These are phyloP conservation scores for Prunus campanulata DNA, from an alignment of 306 rosid genomes.

Conservation along the genomic window DNA sequence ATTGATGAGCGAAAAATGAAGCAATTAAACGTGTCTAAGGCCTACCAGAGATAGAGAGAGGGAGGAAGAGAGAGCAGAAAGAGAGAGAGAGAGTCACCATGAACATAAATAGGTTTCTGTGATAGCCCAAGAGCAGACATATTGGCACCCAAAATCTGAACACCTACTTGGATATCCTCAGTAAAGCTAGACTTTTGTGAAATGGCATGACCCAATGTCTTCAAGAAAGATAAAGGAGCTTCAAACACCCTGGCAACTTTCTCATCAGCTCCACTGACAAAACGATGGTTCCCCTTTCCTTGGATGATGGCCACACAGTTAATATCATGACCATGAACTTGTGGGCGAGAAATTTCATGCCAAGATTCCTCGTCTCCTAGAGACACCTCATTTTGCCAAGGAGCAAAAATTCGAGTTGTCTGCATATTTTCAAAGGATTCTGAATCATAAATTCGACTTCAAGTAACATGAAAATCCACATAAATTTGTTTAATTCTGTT, in stretches of 20 bases:
- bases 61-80: neutral
- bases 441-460: slow-evolving; percentile 13
- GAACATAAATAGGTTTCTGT: slow-evolving; percentile 87
- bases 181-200: slow-evolving; percentile 38
- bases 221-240: slow-evolving; percentile 85
- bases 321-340: slow-evolving; percentile 95
- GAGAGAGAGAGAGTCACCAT: slow-evolving; percentile 46
- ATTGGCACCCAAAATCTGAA: slow-evolving; percentile 97
- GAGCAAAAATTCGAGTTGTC: slow-evolving; percentile 84
- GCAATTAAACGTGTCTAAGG: too few relatives aligned
- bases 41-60: too few relatives aligned
- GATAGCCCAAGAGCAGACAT: slow-evolving; percentile 99
- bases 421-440: slow-evolving; percentile 38
- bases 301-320: slow-evolving; percentile 70
- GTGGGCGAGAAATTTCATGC: slow-evolving; percentile 96
- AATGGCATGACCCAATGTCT: slow-evolving; percentile 77
- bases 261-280: slow-evolving; percentile 94
- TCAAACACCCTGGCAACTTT: slow-evolving; percentile 98
- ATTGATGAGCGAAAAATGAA: too few relatives aligned
- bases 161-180: slow-evolving; percentile 56
- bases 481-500: neutral
- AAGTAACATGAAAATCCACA: neutral
- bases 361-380: slow-evolving; percentile 47
- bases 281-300: slow-evolving; percentile 86
- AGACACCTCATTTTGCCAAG: slow-evolving; percentile 68